Evolutionary conservation across 805 yeast species (phyloP).

Genomic region (Sugiyamaella mastotermitis): DNA sequence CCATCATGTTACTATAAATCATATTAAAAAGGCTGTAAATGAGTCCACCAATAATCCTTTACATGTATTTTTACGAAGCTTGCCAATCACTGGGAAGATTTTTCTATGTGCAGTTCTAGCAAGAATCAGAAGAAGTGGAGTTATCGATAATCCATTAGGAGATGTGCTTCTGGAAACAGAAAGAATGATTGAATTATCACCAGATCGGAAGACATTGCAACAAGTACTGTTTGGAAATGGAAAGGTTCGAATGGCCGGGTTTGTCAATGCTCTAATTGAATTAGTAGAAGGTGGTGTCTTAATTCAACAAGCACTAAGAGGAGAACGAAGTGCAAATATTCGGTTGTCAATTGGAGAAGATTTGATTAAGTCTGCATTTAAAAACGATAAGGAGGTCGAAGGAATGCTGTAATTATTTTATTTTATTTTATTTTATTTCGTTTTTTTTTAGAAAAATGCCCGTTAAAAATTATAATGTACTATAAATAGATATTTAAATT

Average conservation of each 20-base stretch:
- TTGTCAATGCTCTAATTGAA: constrained; percentile 57
- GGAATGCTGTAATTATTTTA: constrained; percentile 26
- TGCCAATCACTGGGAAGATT: constrained; percentile 67
- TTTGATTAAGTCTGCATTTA: constrained; percentile 56
- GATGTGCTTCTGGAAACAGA: constrained; percentile 75
- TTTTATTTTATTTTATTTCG: too few relatives aligned
- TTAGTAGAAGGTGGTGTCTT: constrained; percentile 75
- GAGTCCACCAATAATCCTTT: constrained; percentile 76
- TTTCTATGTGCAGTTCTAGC: constrained; percentile 63
- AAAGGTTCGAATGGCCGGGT: constrained; percentile 50
- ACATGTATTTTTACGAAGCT: constrained; percentile 47
- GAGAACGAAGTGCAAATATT: constrained; percentile 61
- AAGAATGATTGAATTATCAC: constrained; percentile 38
- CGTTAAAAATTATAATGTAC: too few relatives aligned
- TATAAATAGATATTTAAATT: too few relatives aligned
- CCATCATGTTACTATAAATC: constrained; percentile 48
- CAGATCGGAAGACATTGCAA: constrained; percentile 29
- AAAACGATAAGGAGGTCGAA: constrained; percentile 45
- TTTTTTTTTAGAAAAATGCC: too few relatives aligned
- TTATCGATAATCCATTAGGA: constrained; percentile 66
- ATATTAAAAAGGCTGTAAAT: constrained; percentile 70
- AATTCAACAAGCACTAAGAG: constrained; percentile 56
- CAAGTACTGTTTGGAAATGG: constrained; percentile 32
- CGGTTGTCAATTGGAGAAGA: constrained; percentile 66
- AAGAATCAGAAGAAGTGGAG: constrained; percentile 58